These are phyloP conservation scores for Coniferiporia weirii DNA, from an alignment of 1,284 basidiomycete genomes.

Conservation along the genomic window DNA sequence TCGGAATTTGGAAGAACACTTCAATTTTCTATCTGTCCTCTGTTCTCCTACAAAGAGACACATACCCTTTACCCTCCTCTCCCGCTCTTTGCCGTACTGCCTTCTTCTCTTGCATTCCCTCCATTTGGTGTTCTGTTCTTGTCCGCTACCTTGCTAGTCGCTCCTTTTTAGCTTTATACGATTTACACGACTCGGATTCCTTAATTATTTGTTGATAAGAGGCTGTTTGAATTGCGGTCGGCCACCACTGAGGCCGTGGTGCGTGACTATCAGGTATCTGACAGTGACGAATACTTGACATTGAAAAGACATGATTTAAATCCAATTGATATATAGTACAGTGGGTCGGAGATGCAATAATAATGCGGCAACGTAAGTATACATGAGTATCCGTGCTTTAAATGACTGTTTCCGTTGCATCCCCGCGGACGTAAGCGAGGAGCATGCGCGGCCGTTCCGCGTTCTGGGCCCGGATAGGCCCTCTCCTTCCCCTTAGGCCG, in stretches of 20 bases:
- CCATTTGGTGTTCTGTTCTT: neutral
- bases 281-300: too few species aligned
- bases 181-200: neutral
- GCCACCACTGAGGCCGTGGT: neutral
- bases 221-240: neutral
- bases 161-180: constrained; percentile 6
- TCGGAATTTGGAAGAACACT: neutral
- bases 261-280: too few species aligned
- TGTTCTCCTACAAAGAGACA: neutral
- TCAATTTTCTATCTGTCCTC: neutral
- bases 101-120: neutral
- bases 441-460: too few species aligned
- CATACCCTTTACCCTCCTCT: constrained; percentile 2
- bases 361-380: too few species aligned
- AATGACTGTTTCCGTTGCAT: neutral
- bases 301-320: too few species aligned
- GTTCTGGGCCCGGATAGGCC: too few species aligned
- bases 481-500: too few species aligned
- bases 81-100: neutral
- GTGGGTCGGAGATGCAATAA: too few species aligned
- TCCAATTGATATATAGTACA: too few species aligned
- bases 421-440: too few species aligned
- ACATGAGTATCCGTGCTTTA: too few species aligned
- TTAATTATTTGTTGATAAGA: neutral
- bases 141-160: neutral